A percentile compares a stretch with the other conserved stretches of the same genome.
Conservation (phyloP, 176 grass and related monocot genomes). For the Coix lacrymajobi region DNA sequence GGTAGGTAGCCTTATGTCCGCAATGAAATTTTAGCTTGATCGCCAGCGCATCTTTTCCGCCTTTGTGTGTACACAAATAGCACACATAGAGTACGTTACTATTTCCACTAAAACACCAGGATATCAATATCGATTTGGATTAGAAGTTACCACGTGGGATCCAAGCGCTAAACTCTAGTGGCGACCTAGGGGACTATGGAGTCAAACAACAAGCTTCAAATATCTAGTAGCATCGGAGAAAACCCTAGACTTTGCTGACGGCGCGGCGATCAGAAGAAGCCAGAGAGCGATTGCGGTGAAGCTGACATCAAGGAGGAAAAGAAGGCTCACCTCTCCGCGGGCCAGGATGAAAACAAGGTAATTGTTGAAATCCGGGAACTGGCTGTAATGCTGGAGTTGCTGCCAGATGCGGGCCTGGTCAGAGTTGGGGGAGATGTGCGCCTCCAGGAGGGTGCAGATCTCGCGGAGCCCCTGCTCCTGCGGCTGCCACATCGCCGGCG, state of each 20-base stretch:
- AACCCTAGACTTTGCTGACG: not conserved
- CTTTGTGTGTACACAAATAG: not conserved
- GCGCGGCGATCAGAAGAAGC: not conserved
- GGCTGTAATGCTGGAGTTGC: conserved; percentile 90
- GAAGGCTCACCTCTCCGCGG: conserved; percentile 51
- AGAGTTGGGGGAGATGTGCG: conserved; percentile 91
- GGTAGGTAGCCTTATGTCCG: not conserved
- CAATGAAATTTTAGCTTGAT: not conserved
- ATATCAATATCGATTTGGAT: not conserved
- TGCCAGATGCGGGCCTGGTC: conserved; percentile 90
- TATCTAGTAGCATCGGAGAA: not conserved
- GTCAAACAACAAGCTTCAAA: not conserved
- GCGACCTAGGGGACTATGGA: not conserved
- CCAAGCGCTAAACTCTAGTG: not conserved
- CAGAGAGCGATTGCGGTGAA: not conserved
- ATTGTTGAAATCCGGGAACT: conserved; percentile 99
- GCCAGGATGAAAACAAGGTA: conserved; percentile 88
- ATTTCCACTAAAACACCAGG: not conserved
- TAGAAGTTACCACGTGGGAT: not conserved
- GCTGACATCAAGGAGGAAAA: not conserved
- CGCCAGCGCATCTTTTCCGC: not conserved
- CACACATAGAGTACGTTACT: not conserved
- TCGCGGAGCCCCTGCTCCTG: conserved; percentile 95
- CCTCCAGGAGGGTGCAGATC: conserved; percentile 84
- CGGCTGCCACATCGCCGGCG: conserved; percentile 70